Conservation (phyloP, 768 basidiomycete species). For the Clathrus columnatus region DNA sequence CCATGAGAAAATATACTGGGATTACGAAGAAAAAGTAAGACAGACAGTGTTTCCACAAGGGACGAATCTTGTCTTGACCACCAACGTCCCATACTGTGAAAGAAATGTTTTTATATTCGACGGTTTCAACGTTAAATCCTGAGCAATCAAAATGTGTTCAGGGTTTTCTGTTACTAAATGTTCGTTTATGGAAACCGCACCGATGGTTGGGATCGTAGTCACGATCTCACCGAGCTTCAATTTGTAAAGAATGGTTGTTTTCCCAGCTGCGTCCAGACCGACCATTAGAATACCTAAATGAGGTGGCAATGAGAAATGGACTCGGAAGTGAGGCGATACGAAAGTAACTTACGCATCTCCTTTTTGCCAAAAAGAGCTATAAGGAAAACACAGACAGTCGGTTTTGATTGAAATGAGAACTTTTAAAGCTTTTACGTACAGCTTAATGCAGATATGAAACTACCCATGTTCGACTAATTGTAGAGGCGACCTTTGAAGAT, state of each 20-base stretch:
- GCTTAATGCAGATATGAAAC: neutral
- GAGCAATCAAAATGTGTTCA: neutral
- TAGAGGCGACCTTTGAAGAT: neutral
- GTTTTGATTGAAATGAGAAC: neutral
- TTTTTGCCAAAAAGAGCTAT: slow-evolving; percentile 91
- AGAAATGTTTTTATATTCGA: slow-evolving; percentile 99
- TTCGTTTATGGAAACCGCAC: slow-evolving; percentile 39
- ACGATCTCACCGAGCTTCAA: slow-evolving; percentile 99
- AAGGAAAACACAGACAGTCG: slow-evolving; percentile 36
- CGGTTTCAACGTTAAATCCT: slow-evolving; percentile 99
- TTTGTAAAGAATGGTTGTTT: slow-evolving; percentile 88
- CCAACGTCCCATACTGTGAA: slow-evolving; percentile 99
- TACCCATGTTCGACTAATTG: neutral
- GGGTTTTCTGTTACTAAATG: neutral
- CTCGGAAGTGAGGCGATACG: slow-evolving; percentile 21
- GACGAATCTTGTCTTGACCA: slow-evolving; percentile 99
- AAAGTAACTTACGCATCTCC: slow-evolving; percentile 86
- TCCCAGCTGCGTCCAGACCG: slow-evolving; percentile 98
- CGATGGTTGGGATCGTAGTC: slow-evolving; percentile 99
- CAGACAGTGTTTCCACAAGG: slow-evolving; percentile 99
- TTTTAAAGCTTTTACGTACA: neutral
- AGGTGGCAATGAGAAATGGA: slow-evolving; percentile 18
- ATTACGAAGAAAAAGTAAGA: slow-evolving; percentile 18
- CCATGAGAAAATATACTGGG: slow-evolving; percentile 15
- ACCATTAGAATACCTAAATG: slow-evolving; percentile 94